Conservation (phyloP, 2,329 filamentous ascomycete species). For the Cladosporium velox region DNA sequence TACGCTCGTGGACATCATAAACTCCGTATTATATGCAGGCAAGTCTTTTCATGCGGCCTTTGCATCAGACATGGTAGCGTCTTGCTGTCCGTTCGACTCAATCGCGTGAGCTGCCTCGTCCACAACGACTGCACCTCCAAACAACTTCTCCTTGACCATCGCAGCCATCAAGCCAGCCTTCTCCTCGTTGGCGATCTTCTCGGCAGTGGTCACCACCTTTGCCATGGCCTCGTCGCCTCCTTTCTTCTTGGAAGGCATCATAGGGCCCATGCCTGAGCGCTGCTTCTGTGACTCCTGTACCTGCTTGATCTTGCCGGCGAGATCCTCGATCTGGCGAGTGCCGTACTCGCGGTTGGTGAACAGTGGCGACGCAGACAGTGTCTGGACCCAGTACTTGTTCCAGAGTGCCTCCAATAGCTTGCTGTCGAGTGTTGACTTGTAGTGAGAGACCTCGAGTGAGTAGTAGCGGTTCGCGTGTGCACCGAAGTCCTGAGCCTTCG, state of each 20-base stretch:
- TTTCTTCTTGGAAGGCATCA: constrained; percentile 30
- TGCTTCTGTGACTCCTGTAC: constrained; percentile 39
- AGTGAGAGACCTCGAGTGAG: constrained; percentile 85
- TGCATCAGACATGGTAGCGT: constrained; percentile 36
- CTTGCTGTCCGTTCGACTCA: constrained; percentile 29
- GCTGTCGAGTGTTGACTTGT: constrained; percentile 87
- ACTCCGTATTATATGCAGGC: background rate
- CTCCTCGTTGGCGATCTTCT: constrained; percentile 63
- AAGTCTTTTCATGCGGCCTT: constrained; percentile 22
- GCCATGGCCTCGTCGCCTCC: constrained; percentile 53
- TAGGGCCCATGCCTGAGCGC: constrained; percentile 30
- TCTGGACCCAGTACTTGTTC: constrained; percentile 99
- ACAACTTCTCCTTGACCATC: constrained; percentile 65
- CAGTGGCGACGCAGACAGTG: constrained; percentile 84
- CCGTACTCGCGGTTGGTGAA: constrained; percentile 91
- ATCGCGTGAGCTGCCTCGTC: constrained; percentile 22
- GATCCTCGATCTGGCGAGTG: constrained; percentile 87
- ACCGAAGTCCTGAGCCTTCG: constrained; percentile 93
- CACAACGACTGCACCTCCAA: constrained; percentile 38
- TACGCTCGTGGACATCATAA: constrained; percentile 9
- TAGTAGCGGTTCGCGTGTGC: constrained; percentile 92
- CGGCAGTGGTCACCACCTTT: constrained; percentile 63
- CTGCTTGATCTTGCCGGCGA: constrained; percentile 73
- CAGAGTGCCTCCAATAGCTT: constrained; percentile 85
- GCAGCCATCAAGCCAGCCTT: constrained; percentile 63